Conservation (phyloP, 768 basidiomycete genomes). For the Leccinum fibrillosum region DNA sequence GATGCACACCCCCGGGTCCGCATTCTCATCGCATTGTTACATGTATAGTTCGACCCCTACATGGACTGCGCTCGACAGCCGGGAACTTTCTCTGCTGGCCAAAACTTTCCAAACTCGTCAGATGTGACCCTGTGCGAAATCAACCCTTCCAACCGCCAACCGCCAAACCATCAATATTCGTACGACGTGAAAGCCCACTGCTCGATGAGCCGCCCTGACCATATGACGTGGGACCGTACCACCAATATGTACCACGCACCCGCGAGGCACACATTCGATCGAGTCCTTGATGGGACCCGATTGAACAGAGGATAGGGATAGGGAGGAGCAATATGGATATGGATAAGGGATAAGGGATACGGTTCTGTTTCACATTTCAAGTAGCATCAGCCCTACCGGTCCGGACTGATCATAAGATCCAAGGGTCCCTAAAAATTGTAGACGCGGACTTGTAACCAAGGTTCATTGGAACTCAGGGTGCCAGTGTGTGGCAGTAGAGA, state of each 20-base stretch:
- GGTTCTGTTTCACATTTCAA: neutral
- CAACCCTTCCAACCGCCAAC: neutral
- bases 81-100: neutral
- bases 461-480: neutral
- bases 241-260: neutral
- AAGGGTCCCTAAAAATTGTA: neutral
- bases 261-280: neutral
- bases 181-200: neutral
- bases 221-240: neutral
- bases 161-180: neutral
- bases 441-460: neutral
- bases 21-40: neutral
- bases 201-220: neutral
- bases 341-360: neutral
- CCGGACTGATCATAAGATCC: neutral
- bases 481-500: neutral
- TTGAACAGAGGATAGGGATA: neutral
- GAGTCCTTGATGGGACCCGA: neutral
- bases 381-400: neutral
- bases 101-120: neutral
- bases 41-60: neutral
- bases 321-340: neutral
- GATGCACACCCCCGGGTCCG: neutral
- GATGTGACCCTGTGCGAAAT: neutral
- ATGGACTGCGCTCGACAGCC: neutral